Base-by-base conservation (phyloP, 2,329 filamentous ascomycete species). In the Didymosphaeria variabile region DNA sequence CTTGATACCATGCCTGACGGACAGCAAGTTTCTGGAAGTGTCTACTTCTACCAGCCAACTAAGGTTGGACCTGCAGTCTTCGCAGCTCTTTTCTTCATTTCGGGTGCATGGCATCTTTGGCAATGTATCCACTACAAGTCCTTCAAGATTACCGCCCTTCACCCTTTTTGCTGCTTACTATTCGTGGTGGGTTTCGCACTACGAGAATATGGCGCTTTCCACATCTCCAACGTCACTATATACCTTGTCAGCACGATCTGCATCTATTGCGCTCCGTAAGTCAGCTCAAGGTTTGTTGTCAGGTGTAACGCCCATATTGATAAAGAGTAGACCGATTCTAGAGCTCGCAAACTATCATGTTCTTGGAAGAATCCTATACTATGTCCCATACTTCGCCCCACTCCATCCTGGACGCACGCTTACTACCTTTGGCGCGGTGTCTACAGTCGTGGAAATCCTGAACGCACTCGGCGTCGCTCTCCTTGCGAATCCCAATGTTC, bases 321-420 rank as follows among this genome's bases (percentile, higher is more conserved):
- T 40, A 7, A 6, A 7, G 17, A 2, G 38, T 34, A 68, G 66
- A 13, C 67, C 67, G 7, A 51, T 68, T 17, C 59, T 70, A 3
- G 66, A 68, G 40, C 55, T 61, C 52, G 52, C 52, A 32, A 55
- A 55, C 23, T 55, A 55, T 26, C 52, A 55, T 10, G 52, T 55
- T 2, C 52, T 55, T 13, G 52, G 52, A 6, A 82, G 86, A 8
- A 79, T 87, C 13, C 78, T 89, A 31, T 84, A 84, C 71, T 90
- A 89, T 72, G 52, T 55, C 10, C 52, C 52, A 21, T 55, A 55
- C 70, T 80, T 83, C 64, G 81, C 86, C 0, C 86, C 86, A 0
- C 80, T 87, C 8, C 83, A 86, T 61, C 85, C 85, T 0, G 84
- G 84, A 2, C 81, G 84, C 6, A 79, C 87, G 4, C 84, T 89